Evolutionary conservation across 2,329 filamentous ascomycete genomes (phyloP), one percentile per base, ranked within the genome.

Genomic region (Acephala macrosclerotiorum): DNA sequence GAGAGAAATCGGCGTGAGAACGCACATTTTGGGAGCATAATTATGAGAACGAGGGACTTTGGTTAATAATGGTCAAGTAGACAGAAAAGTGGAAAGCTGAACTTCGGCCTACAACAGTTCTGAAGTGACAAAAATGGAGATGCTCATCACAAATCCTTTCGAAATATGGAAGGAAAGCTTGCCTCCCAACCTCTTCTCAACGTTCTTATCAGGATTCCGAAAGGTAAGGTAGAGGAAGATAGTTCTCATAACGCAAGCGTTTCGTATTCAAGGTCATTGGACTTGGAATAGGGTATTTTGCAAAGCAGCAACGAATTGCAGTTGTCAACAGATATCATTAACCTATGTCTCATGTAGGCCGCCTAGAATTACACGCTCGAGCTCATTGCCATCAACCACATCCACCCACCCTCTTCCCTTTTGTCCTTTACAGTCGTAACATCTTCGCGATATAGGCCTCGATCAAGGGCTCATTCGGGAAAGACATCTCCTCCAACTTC

Each of bases 401-500:
- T 20, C 56, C 36, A 14, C 35, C 35, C 36, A 16, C 26, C 2
- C 22, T 60, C 22, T 35, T 14, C 26, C 29, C n/a, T 33, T 20
- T 51, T 49, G 42, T 38, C 56, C 64, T 74, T 82, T 89, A 96
- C 77, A 96, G 83, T 72, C 89, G 87, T 77, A 99, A 85, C 75
- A 98, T 85, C 89, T 97, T 98, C 73, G 91, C 93, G 63, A 91
- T 91, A 79, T 96, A 95, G 74, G 91, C 84, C 80, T 93, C 91
- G 77, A 99, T 97, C 75, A 97, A 85, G 71, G 89, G 80, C 84
- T 97, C 93, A 73, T 90, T 92, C 59, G 96, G 96, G 91, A 99
- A 99, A 76, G 86, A 86, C 93, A 99, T 91, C 82, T 96, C 89
- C 87, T 99, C 96, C 65, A 99, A 87, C 79, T 93, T 92, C 81